Evolutionary conservation across 345 rosid species (phyloP).

Genomic region (Citrus cavaleriei): DNA sequence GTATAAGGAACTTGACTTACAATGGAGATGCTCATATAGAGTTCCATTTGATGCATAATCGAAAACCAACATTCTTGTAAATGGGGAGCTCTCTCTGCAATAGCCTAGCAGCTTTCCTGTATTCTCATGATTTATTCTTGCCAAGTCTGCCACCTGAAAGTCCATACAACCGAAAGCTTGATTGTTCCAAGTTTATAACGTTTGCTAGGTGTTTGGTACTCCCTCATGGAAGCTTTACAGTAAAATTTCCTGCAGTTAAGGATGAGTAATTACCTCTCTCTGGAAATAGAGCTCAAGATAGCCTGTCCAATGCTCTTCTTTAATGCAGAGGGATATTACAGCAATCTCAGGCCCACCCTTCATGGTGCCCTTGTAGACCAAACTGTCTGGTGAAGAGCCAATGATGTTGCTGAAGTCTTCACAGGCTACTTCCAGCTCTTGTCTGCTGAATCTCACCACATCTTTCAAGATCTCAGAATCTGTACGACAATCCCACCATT

Average conservation of each 20-base stretch:
- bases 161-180: conserved; percentile 9
- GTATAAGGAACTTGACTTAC: conserved; percentile 42
- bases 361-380: conserved; percentile 86
- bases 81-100: conserved; percentile 77
- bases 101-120: conserved; percentile 82
- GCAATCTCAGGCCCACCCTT: conserved; percentile 97
- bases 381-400: conserved; percentile 89
- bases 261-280: conserved; percentile 62
- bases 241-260: background rate
- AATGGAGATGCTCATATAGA: conserved; percentile 88
- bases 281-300: conserved; percentile 92
- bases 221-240: background rate
- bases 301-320: conserved; percentile 92
- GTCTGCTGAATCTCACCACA: conserved; percentile 76
- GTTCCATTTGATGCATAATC: conserved; percentile 98
- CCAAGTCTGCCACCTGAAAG: conserved; percentile 92
- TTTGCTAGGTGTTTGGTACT: conserved; percentile 1
- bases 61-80: conserved; percentile 89
- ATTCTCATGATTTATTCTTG: conserved; percentile 80
- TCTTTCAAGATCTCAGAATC: conserved; percentile 87
- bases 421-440: conserved; percentile 96
- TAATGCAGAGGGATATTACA: conserved; percentile 79
- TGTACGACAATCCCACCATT: conserved; percentile 23
- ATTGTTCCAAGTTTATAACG: background rate
- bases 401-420: conserved; percentile 99